A percentile compares a stretch with the other conserved stretches of the same genome.
Conservation (phyloP, 2,329 filamentous ascomycete genomes). For the Diplodia corticola region DNA sequence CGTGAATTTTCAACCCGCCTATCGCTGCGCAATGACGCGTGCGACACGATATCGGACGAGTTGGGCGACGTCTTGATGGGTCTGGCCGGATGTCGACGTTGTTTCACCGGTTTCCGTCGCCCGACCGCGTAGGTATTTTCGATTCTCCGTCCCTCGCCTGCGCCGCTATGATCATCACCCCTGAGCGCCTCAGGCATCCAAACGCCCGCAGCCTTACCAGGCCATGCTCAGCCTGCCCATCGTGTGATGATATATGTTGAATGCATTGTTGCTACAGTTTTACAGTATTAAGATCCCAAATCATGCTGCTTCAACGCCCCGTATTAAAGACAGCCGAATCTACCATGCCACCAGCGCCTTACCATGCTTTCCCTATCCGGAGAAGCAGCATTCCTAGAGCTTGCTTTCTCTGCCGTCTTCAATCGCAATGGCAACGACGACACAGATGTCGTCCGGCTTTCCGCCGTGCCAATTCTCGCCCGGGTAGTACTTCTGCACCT, state of each 20-base stretch:
- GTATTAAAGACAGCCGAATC: background rate
- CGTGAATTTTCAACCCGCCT: slow-evolving; percentile 11
- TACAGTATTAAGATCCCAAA: background rate
- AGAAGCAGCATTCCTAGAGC: background rate
- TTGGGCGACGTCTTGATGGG: background rate
- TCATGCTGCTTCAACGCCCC: slow-evolving; percentile 3
- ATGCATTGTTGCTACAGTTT: slow-evolving; percentile 7
- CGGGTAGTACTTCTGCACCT: slow-evolving; percentile 85
- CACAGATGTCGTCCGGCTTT: slow-evolving; percentile 94
- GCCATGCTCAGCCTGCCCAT: background rate
- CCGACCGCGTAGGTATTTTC: background rate
- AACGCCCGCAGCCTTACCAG: background rate
- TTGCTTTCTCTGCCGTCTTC: slow-evolving; percentile 17
- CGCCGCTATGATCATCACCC: slow-evolving; percentile 17
- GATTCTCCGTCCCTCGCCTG: slow-evolving; percentile 6
- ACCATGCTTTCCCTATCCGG: background rate
- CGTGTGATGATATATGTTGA: background rate
- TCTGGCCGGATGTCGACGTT: slow-evolving; percentile 2
- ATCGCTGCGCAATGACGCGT: background rate
- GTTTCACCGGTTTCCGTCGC: background rate
- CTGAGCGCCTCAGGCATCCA: background rate
- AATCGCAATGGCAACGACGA: slow-evolving; percentile 63
- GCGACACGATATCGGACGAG: background rate
- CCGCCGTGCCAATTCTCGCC: slow-evolving; percentile 85
- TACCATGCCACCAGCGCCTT: slow-evolving; percentile 11